Percentiles rank a stretch among this genome's conserved stretches.
Conservation (phyloP, 495 filamentous ascomycete species). For the Neurospora discreta region DNA sequence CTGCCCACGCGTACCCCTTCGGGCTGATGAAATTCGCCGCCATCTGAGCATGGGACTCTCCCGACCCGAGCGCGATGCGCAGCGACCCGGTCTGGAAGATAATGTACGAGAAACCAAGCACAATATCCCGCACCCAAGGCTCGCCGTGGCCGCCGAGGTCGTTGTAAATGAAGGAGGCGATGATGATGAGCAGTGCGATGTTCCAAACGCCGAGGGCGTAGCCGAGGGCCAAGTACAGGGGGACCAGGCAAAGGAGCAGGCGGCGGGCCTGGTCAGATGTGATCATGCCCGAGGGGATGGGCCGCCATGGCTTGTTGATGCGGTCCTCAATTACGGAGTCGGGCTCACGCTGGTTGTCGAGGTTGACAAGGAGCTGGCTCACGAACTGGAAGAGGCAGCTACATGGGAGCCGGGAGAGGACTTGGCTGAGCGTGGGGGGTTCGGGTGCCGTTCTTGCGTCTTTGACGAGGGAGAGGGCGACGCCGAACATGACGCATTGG, state of each 20-base stretch:
- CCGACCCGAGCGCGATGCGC: constrained; percentile 8
- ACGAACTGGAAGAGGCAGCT: neutral
- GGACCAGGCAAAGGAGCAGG: constrained; percentile 25
- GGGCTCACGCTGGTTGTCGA: constrained; percentile 40
- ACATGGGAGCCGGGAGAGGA: neutral
- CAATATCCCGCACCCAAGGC: constrained; percentile 27
- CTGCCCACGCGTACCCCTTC: constrained; percentile 29
- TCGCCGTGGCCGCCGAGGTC: constrained; percentile 39
- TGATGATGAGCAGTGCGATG: constrained; percentile 22
- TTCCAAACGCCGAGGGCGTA: constrained; percentile 24
- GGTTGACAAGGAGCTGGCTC: constrained; percentile 29
- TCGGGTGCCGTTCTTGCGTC: neutral
- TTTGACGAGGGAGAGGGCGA: neutral
- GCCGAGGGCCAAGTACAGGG: constrained; percentile 21
- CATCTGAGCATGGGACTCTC: neutral
- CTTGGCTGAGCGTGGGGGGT: neutral
- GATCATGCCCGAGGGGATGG: constrained; percentile 34
- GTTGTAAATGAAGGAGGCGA: constrained; percentile 44
- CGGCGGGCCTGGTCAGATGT: constrained; percentile 24
- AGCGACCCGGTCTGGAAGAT: constrained; percentile 25
- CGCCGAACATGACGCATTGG: neutral
- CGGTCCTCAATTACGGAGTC: constrained; percentile 38
- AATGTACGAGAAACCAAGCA: constrained; percentile 33
- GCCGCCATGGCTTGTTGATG: constrained; percentile 51
- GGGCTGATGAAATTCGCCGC: constrained; percentile 6